phyloP scores from a whole-genome alignment of 2,329 filamentous ascomycete genomes.

The Aspergillus ochraceus region DNA sequence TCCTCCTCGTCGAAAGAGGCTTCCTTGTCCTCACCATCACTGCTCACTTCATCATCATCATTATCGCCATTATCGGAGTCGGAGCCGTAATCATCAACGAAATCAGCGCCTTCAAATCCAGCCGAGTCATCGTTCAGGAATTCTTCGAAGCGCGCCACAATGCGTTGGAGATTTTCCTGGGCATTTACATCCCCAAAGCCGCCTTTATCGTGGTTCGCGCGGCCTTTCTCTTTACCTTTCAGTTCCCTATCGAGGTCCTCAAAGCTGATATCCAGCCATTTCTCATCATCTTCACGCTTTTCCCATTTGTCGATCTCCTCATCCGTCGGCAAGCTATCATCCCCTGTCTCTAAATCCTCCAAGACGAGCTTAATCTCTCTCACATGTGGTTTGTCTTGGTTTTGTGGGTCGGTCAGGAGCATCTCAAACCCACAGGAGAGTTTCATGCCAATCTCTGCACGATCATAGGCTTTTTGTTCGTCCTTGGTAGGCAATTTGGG shows the following conservation, averaged over 20 bases:
- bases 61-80: conserved; percentile 58
- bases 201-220: conserved; percentile 21
- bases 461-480: conserved; percentile 47
- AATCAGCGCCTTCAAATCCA: conserved; percentile 73
- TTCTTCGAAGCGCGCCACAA: conserved; percentile 88
- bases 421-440: conserved; percentile 89
- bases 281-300: conserved; percentile 74
- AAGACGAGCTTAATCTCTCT: conserved; percentile 76
- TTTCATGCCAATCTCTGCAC: conserved; percentile 79
- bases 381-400: conserved; percentile 66
- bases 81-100: conserved; percentile 67
- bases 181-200: conserved; percentile 48
- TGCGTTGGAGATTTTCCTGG: conserved; percentile 71
- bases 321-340: conserved; percentile 69
- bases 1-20: conserved; percentile 81
- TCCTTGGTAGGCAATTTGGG: conserved; percentile 41
- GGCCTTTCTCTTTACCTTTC: conserved; percentile 48
- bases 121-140: conserved; percentile 86
- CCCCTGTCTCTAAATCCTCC: conserved; percentile 72
- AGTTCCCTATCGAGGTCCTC: conserved; percentile 85
- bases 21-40: conserved; percentile 70
- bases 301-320: conserved; percentile 72
- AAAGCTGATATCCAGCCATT: conserved; percentile 90
- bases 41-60: conserved; percentile 56
- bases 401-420: conserved; percentile 67